A percentile compares a stretch with the other conserved stretches of the same genome.
phyloP scores from a whole-genome alignment of 2,329 filamentous ascomycete species.

The Aspergillus bombycis region DNA sequence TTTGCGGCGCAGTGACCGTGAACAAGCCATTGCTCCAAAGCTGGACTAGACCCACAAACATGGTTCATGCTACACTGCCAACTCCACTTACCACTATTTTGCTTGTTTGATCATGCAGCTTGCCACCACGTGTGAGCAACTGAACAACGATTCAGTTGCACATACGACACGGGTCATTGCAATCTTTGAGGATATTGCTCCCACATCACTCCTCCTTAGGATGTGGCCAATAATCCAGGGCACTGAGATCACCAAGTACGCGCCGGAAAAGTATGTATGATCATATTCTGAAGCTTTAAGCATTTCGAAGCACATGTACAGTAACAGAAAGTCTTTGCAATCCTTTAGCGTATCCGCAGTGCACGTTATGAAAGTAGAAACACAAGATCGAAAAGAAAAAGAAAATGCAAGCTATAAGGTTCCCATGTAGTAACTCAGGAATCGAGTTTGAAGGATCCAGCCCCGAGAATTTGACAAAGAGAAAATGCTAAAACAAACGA shows the following conservation, averaged over 20 bases:
- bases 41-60: neutral
- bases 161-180: neutral
- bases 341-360: neutral
- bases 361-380: neutral
- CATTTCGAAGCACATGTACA: neutral
- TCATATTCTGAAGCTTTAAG: neutral
- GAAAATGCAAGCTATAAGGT: neutral
- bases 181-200: neutral
- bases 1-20: neutral
- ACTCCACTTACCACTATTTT: neutral
- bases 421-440: neutral
- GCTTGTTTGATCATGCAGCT: neutral
- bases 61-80: neutral
- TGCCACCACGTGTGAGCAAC: neutral
- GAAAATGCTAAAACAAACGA: neutral
- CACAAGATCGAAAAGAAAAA: conserved; percentile 7
- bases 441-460: conserved; percentile 6
- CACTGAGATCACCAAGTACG: neutral
- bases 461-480: conserved; percentile 5
- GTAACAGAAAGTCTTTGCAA: neutral
- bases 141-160: neutral
- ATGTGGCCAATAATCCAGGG: neutral
- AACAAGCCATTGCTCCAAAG: neutral
- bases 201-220: neutral
- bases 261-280: neutral